Base-by-base conservation (phyloP, 2,329 filamentous ascomycete genomes). In the Ophiostoma novo-ulmi region DNA sequence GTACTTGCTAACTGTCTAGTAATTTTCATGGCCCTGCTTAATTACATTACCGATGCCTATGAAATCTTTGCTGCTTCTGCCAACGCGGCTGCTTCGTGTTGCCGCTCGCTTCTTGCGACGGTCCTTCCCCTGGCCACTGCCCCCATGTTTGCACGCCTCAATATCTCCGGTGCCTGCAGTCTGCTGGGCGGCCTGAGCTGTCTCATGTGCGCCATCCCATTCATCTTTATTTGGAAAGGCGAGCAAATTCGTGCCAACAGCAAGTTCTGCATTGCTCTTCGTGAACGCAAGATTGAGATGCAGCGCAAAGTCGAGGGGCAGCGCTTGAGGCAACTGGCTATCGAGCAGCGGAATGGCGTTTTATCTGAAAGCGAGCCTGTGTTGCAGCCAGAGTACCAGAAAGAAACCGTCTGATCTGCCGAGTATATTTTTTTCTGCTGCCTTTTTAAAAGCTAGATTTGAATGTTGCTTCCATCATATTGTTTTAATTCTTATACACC, bases 181-280 rank as follows among this genome's bases (percentile, higher is more conserved):
- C 77, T 86, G 8, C 79, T 87, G 1, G 85, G 82, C 8, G 84
- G 83, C 0, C 75, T 86, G 2, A 84, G 82, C 72, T 78, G 83
- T 26, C 73, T 83, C 48, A 85, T 86, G 80, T 84, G 82, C 71
- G 74, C 79, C 31, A 81, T 86, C 5, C 85, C 85, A 0, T 85
- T 84, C 73, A 69, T 85, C 35, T 86, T 86, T 70, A 81, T 86
- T 67, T 85, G 83, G 82, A 83, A 85, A 73, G 85, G 84, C 1
- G 81, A 84, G 61, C 77, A 75, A 52, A 86, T 91, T 63, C 82
- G 88, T 35, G 82, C 81, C 35, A 82, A 83, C 13, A 88, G 85
- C 69, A 83, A 81, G 72, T 91, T 91, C 74, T 91, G 88, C 75
- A 85, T 86, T 75, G 85, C 86, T 66, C 76, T 91, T 70, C 81